phyloP scores from a whole-genome alignment of 768 basidiomycete genomes.

The Tylopilus vinaceipallidus region DNA sequence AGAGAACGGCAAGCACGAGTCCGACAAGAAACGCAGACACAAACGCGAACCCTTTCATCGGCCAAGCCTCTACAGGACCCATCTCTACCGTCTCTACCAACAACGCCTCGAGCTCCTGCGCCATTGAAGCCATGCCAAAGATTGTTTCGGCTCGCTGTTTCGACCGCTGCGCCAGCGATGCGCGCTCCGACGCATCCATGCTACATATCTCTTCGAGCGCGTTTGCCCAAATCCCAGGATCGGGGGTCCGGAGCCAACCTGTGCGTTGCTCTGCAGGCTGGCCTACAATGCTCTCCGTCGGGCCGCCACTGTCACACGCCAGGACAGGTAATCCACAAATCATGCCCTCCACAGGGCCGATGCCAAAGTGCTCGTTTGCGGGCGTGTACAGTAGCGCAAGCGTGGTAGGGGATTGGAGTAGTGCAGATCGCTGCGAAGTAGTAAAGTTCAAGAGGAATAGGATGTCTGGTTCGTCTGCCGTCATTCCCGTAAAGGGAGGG shows the following conservation, averaged over 20 bases:
- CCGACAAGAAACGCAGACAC: slow-evolving; percentile 24
- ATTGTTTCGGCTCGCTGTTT: slow-evolving; percentile 55
- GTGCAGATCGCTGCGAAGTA: slow-evolving; percentile 74
- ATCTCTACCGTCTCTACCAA: slow-evolving; percentile 53
- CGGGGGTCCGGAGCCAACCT: slow-evolving; percentile 73
- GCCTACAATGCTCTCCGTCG: slow-evolving; percentile 80
- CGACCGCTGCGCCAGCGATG: slow-evolving; percentile 51
- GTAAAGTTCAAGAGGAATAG: slow-evolving; percentile 93
- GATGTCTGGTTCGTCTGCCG: slow-evolving; percentile 51
- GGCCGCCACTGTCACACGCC: slow-evolving; percentile 85
- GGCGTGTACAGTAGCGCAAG: slow-evolving; percentile 89
- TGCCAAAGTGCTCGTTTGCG: slow-evolving; percentile 94
- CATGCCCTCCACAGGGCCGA: slow-evolving; percentile 95
- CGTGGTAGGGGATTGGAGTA: slow-evolving; percentile 67
- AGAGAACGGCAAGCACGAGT: slow-evolving; percentile 20
- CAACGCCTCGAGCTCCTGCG: slow-evolving; percentile 52
- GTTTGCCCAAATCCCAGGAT: slow-evolving; percentile 65
- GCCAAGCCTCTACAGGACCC: slow-evolving; percentile 40
- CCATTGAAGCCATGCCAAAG: slow-evolving; percentile 82
- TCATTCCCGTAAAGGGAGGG: slow-evolving; percentile 42
- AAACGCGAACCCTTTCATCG: slow-evolving; percentile 18
- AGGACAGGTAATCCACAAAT: slow-evolving; percentile 86
- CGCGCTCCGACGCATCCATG: slow-evolving; percentile 10
- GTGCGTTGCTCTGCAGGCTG: slow-evolving; percentile 47
- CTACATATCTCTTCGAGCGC: slow-evolving; percentile 59